Base-by-base conservation (phyloP, 1,284 basidiomycete species). In the Sporisorium iseilematis-ciliati region DNA sequence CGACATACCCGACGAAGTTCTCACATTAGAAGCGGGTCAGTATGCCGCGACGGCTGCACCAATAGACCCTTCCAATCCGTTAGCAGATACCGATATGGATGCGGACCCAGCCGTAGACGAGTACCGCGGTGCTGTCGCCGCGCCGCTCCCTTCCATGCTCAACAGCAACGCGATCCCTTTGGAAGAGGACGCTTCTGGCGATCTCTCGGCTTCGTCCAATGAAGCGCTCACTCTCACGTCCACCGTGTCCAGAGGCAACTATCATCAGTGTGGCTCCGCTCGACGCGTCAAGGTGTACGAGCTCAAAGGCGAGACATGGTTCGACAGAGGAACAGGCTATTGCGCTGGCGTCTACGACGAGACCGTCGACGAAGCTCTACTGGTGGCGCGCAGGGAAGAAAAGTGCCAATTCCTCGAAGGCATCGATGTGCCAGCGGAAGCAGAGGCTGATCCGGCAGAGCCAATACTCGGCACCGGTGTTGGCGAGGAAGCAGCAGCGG, bases 321-420 rank as follows among this genome's bases (percentile, higher is more conserved):
- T 69, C 50, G 83, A 84, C 57, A 63, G 79, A 20, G 83, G 83
- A 26, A 84, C 83, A 10, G 83, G 83, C 38, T 84, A 82, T 54
- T 84, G 83, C 50, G 83, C 82, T 1, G 82, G 83, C 38, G 83
- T 84, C 33, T 84, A 84, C 57, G 80, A 85, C 54, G 82, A 85
- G 54, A 69, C 58, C 5, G 66, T 73, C 20, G 83, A 84, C 57
- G 79, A 83, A 60, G 83, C 83, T 10, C 66, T 85, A 21, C 58
- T 85, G 10, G 83, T 84, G 6, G 82, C 78, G 6, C 76, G 82
- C 20, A 67, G 63, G 45, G 83, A 85, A 56, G 81, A 82, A 43
- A 68, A 60, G 31, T 84, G 82, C 38, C 72, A 79, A 41, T 75
- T 79, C 45, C 60, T 82, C n/a, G 78, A 76, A 18, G 69, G 72